These are phyloP conservation scores for Candida nemodendra DNA, from an alignment of 805 yeast species.

Conservation along the genomic window DNA sequence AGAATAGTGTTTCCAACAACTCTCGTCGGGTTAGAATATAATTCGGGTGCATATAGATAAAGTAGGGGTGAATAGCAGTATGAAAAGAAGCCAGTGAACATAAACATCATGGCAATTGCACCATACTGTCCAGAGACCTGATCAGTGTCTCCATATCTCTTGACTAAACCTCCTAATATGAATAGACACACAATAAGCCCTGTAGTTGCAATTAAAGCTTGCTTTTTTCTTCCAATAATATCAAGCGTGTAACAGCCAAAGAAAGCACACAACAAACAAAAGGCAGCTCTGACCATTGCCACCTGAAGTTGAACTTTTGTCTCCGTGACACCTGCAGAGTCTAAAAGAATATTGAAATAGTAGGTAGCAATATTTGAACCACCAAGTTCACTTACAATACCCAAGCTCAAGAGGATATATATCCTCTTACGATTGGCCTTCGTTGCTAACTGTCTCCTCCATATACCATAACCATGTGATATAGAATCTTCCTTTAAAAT, in stretches of 20 bases:
- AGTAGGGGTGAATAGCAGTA: slow-evolving; percentile 46
- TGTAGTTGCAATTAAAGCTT: slow-evolving; percentile 11
- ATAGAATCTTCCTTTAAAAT: slow-evolving; percentile 20
- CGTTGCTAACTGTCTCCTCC: slow-evolving; percentile 34
- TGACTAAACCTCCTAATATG: slow-evolving; percentile 21
- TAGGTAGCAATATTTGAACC: slow-evolving; percentile 40
- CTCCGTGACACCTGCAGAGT: slow-evolving; percentile 18
- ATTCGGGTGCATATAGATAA: slow-evolving; percentile 45
- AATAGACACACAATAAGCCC: slow-evolving; percentile 21
- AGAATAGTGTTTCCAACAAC: slow-evolving; percentile 19
- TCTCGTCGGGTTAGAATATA: slow-evolving; percentile 28
- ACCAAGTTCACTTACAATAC: slow-evolving; percentile 2
- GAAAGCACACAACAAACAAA: slow-evolving; percentile 16
- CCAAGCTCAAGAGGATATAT: slow-evolving; percentile 20
- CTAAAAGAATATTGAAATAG: slow-evolving; percentile 38
- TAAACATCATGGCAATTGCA: slow-evolving; percentile 45
- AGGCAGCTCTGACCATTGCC: slow-evolving; percentile 19
- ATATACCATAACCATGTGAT: slow-evolving; percentile 12
- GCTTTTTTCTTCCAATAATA: slow-evolving; percentile 16
- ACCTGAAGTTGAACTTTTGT: slow-evolving; percentile 19
- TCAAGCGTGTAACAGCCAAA: slow-evolving; percentile 18
- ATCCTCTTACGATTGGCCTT: slow-evolving; percentile 36
- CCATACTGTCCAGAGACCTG: slow-evolving; percentile 23
- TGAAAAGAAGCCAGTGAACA: slow-evolving; percentile 42
- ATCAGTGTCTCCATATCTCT: slow-evolving; percentile 5